phyloP scores from a whole-genome alignment of 192 early-diverging fungal genomes.

The Gamsiella multidivaricata region DNA sequence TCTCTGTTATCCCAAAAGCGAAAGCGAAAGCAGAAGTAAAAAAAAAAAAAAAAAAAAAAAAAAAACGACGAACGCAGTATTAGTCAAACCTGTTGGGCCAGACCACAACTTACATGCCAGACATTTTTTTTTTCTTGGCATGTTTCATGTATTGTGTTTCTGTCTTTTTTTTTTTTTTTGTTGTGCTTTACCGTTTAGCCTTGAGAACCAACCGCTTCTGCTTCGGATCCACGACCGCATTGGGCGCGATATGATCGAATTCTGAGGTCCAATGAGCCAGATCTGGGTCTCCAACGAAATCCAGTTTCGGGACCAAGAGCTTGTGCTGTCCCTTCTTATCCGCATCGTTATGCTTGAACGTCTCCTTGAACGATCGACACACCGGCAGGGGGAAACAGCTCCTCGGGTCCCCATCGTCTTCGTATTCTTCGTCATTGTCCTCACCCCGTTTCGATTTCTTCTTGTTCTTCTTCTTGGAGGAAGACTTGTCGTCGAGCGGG shows the following conservation, averaged over 20 bases:
- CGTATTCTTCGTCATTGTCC: background rate
- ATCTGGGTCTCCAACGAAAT: constrained; percentile 62
- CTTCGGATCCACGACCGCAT: constrained; percentile 41
- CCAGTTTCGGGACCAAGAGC: constrained; percentile 21
- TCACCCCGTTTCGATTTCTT: background rate
- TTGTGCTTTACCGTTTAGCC: constrained; percentile 51
- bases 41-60: background rate
- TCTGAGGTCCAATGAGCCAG: constrained; percentile 61
- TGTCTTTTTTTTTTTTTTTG: background rate
- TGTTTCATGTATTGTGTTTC: too few species aligned
- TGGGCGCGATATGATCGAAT: constrained; percentile 60
- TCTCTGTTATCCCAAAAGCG: constrained; percentile 19
- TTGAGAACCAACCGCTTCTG: constrained; percentile 14
- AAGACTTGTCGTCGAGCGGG: background rate
- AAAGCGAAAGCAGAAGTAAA: background rate
- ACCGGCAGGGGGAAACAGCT: constrained; percentile 46
- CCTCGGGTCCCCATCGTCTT: background rate
- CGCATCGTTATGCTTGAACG: constrained; percentile 17
- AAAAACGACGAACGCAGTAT: too few species aligned
- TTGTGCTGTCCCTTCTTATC: constrained; percentile 12
- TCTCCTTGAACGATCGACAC: constrained; percentile 31
- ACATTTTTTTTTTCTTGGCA: too few species aligned
- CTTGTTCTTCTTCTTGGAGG: background rate
- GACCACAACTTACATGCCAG: too few species aligned
- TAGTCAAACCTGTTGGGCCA: too few species aligned